Conservation (phyloP, 2,329 filamentous ascomycete species). For the Thelonectria blattea region DNA sequence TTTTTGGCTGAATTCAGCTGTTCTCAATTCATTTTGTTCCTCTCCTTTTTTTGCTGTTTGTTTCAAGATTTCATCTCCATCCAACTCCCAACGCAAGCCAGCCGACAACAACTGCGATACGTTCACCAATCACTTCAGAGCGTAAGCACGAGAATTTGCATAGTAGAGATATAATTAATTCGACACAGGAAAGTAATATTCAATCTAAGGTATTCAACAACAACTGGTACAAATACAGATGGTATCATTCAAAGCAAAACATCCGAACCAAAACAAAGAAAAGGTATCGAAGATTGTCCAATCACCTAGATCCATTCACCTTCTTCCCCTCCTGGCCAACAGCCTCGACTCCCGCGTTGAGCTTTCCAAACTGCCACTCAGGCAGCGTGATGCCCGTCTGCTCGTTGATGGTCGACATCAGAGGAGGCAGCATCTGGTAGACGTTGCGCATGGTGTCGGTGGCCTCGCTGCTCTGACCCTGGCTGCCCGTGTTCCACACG, state of each 20-base stretch:
- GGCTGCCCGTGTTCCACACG: constrained; percentile 81
- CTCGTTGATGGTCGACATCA: constrained; percentile 85
- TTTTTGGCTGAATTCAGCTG: not conserved
- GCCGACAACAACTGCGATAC: too few species aligned
- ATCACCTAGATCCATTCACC: constrained; percentile 31
- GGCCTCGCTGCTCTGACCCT: constrained; percentile 56
- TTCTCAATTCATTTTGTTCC: not conserved
- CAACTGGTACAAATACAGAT: not conserved
- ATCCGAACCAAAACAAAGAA: not conserved
- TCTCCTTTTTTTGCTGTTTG: not conserved
- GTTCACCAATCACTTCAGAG: too few species aligned
- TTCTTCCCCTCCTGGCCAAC: constrained; percentile 38
- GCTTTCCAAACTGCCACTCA: constrained; percentile 70
- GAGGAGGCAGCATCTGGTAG: constrained; percentile 82
- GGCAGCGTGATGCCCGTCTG: constrained; percentile 85
- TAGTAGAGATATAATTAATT: not conserved
- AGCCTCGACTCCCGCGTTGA: constrained; percentile 46
- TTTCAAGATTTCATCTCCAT: not conserved
- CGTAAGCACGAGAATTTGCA: too few species aligned
- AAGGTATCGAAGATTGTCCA: not conserved
- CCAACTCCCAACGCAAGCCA: too few species aligned
- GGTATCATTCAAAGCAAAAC: not conserved
- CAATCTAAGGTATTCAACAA: not conserved
- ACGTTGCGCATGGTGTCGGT: constrained; percentile 73
- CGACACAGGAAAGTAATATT: not conserved